These are phyloP conservation scores for Trichosporon inkin DNA, from an alignment of 1,284 basidiomycete species.

Conservation along the genomic window DNA sequence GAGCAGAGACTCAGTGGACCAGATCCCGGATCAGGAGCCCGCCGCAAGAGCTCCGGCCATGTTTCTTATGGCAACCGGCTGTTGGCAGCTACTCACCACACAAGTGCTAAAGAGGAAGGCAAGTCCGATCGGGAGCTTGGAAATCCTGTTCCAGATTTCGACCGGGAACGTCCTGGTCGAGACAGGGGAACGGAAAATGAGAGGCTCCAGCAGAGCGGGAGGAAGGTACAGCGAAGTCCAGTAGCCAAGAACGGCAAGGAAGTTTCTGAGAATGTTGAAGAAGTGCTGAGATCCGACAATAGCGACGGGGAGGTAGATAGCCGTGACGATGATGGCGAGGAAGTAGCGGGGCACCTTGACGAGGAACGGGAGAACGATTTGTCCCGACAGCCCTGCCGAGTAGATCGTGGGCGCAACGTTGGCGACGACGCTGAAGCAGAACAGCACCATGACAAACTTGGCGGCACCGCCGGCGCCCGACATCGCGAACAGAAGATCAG, in stretches of 20 bases:
- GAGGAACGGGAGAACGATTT: constrained; percentile 65
- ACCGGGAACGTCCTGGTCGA: constrained; percentile 37
- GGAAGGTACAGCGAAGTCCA: constrained; percentile 50
- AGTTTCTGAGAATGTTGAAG: constrained; percentile 44
- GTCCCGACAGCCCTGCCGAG: constrained; percentile 74
- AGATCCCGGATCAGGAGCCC: not conserved
- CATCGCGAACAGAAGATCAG: constrained; percentile 71
- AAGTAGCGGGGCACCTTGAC: constrained; percentile 71
- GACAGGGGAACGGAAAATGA: constrained; percentile 46
- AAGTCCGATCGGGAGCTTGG: constrained; percentile 44
- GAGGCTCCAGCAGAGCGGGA: constrained; percentile 42
- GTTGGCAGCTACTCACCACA: constrained; percentile 31
- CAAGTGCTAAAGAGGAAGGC: constrained; percentile 35
- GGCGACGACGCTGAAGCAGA: constrained; percentile 62
- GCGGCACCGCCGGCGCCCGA: constrained; percentile 60
- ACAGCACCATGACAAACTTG: constrained; percentile 71
- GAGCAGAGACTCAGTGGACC: not conserved
- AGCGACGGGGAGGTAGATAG: constrained; percentile 57
- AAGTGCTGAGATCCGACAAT: constrained; percentile 42
- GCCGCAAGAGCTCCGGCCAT: not conserved
- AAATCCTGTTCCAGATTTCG: constrained; percentile 41
- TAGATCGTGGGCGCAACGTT: constrained; percentile 83
- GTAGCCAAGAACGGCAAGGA: constrained; percentile 48
- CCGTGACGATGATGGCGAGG: constrained; percentile 74
- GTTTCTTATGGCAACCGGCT: not conserved